phyloP scores from a whole-genome alignment of 2,329 filamentous ascomycete genomes.

The Nemania sp. region DNA sequence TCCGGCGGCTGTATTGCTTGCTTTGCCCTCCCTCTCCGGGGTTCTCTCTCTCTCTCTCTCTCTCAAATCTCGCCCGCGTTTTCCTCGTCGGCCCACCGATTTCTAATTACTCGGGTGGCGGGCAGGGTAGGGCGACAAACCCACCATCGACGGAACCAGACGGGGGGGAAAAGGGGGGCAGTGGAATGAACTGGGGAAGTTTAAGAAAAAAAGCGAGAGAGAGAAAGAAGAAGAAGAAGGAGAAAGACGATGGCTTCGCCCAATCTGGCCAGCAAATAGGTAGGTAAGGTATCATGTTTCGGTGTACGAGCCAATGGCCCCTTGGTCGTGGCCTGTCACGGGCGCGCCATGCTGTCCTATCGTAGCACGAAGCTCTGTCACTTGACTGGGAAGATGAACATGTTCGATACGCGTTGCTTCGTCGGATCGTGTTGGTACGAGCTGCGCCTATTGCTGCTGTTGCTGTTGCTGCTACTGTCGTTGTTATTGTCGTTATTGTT shows the following conservation, averaged over 20 bases:
- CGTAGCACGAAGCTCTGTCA: slow-evolving; percentile 17
- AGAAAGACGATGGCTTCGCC: neutral
- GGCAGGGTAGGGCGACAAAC: neutral
- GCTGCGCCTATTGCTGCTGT: neutral
- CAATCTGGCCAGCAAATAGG: slow-evolving; percentile 9
- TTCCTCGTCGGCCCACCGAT: slow-evolving; percentile 15
- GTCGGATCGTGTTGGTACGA: slow-evolving; percentile 7
- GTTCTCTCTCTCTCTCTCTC: neutral
- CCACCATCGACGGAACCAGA: neutral
- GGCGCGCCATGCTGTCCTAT: slow-evolving; percentile 10
- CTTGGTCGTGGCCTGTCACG: slow-evolving; percentile 4
- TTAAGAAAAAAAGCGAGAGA: too few species aligned
- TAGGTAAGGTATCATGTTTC: slow-evolving; percentile 12
- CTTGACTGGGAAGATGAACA: slow-evolving; percentile 5
- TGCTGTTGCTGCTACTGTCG: neutral
- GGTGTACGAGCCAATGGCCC: slow-evolving; percentile 18
- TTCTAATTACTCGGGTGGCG: neutral
- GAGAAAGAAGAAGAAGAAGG: too few species aligned
- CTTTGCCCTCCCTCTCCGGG: too few species aligned
- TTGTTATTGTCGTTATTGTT: too few species aligned
- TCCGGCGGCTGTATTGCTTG: neutral
- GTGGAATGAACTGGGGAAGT: too few species aligned
- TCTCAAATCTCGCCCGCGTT: slow-evolving; percentile 14
- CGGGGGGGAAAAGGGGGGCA: neutral
- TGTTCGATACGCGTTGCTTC: neutral